Evolutionary conservation across 2,329 filamentous ascomycete genomes (phyloP), one percentile per base, ranked within the genome.

Genomic region (Fusarium domesticum): DNA sequence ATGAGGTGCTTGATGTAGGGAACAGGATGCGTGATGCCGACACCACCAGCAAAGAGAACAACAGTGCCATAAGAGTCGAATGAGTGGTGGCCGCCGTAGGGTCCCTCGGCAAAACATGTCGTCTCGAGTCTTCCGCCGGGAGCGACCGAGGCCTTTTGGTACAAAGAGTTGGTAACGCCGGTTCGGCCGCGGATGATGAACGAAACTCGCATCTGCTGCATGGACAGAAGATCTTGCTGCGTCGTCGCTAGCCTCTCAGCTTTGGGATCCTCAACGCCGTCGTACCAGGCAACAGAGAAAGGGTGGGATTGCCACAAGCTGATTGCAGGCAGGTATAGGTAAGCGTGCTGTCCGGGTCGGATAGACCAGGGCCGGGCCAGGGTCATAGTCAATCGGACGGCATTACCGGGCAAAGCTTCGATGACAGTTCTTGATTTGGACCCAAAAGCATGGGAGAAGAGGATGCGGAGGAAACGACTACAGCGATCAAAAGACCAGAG

Each of bases 21-120:
- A 18, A 90, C 81, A 52, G 86, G 85, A 57, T 92, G 87, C 1
- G 87, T 89, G 57, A 92, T 87, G 51, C 87, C 87, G 11, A 91
- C 84, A 57, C 87, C 87, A 45, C 86, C 87, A 0, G 87, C 87
- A 61, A 92, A 88, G 31, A 92, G 77, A 64, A 91, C 80, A 20
- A 86, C 82, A 0, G 85, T 89, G 52, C 87, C 87, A 65, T 89
- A 91, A 1, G 84, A 89, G 48, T 83, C 76, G 62, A 91, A 75
- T 53, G 72, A 75, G 63, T 89, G 84, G 61, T 84, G 75, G 30
- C 83, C 85, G 37, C 86, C 85, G 60, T 92, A 92, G 0, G 87
- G 87, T 0, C 87, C 87, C 66, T 92, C 87, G 33, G 87, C 80
- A 36, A 82, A 76, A 52, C 84, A 87, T 28, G 69, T 80, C 6